Conservation (phyloP, 2,329 filamentous ascomycete species). For the Cytospora schulzeri region DNA sequence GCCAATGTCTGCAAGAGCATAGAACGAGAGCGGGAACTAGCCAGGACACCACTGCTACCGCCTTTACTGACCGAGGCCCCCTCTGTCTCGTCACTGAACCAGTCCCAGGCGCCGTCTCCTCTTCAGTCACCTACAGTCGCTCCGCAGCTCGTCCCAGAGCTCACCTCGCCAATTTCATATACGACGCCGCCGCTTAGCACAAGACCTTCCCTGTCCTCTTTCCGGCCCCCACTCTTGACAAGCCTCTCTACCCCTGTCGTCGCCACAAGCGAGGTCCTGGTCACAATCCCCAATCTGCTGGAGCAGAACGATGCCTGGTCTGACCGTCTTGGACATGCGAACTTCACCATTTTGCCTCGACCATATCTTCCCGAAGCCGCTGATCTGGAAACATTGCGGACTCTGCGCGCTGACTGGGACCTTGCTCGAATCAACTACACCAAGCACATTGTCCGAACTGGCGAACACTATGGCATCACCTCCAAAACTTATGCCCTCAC, state of each 20-base stretch:
- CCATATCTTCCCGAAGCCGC: conserved; percentile 72
- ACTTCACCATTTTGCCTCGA: conserved; percentile 83
- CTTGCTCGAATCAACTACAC: conserved; percentile 82
- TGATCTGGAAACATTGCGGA: conserved; percentile 58
- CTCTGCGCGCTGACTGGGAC: conserved; percentile 80
- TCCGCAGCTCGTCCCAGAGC: conserved; percentile 49
- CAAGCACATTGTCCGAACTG: conserved; percentile 83
- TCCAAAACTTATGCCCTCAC: conserved; percentile 87
- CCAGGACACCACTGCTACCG: conserved; percentile 82
- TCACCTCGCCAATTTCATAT: conserved; percentile 42
- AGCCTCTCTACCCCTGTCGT: conserved; percentile 64
- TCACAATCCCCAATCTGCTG: conserved; percentile 64
- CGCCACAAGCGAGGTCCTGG: conserved; percentile 43
- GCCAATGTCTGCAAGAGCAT: conserved; percentile 53
- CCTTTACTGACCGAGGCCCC: conserved; percentile 70
- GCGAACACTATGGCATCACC: conserved; percentile 87
- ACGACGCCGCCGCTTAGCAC: conserved; percentile 76
- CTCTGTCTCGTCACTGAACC: conserved; percentile 43
- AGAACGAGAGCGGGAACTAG: conserved; percentile 62
- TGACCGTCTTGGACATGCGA: conserved; percentile 83
- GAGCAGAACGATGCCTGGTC: conserved; percentile 81
- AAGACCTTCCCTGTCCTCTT: conserved; percentile 76
- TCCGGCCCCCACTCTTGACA: conserved; percentile 63
- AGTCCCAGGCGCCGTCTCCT: conserved; percentile 72
- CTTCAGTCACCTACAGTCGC: conserved; percentile 82